These are phyloP conservation scores for Hypoxylon rubiginosum DNA, from an alignment of 2,329 filamentous ascomycete species.

Conservation along the genomic window DNA sequence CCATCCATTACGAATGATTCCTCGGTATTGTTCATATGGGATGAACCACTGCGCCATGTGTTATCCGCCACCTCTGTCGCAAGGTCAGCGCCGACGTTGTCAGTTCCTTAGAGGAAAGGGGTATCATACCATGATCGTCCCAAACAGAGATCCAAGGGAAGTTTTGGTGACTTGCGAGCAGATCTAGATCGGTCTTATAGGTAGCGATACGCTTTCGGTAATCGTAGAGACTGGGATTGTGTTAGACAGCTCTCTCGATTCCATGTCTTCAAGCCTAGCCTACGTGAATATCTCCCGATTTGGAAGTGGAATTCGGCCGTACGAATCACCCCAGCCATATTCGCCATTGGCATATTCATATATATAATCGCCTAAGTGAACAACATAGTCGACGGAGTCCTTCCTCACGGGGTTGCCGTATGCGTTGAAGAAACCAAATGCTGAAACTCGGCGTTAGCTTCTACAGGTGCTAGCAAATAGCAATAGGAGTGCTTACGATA, in stretches of 20 bases:
- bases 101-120: neutral
- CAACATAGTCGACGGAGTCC: conserved; percentile 70
- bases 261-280: conserved; percentile 51
- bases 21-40: conserved; percentile 74
- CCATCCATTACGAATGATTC: conserved; percentile 72
- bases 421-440: conserved; percentile 71
- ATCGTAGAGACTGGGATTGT: conserved; percentile 61
- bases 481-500: conserved; percentile 61
- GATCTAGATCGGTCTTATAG: conserved; percentile 72
- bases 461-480: neutral
- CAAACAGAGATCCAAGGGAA: conserved; percentile 75
- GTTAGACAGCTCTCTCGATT: conserved; percentile 8
- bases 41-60: conserved; percentile 71
- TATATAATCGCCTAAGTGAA: conserved; percentile 70
- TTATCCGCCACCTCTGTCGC: conserved; percentile 71
- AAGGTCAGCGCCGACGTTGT: conserved; percentile 31
- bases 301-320: conserved; percentile 67
- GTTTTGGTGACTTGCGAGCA: conserved; percentile 66
- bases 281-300: conserved; percentile 62
- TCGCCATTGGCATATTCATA: conserved; percentile 56
- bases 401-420: conserved; percentile 71
- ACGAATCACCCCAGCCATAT: conserved; percentile 65
- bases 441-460: conserved; percentile 45
- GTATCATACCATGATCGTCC: conserved; percentile 67
- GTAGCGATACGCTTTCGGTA: conserved; percentile 71